These are phyloP conservation scores for Nemania sp. DNA, from an alignment of 2,329 filamentous ascomycete species.

Conservation along the genomic window DNA sequence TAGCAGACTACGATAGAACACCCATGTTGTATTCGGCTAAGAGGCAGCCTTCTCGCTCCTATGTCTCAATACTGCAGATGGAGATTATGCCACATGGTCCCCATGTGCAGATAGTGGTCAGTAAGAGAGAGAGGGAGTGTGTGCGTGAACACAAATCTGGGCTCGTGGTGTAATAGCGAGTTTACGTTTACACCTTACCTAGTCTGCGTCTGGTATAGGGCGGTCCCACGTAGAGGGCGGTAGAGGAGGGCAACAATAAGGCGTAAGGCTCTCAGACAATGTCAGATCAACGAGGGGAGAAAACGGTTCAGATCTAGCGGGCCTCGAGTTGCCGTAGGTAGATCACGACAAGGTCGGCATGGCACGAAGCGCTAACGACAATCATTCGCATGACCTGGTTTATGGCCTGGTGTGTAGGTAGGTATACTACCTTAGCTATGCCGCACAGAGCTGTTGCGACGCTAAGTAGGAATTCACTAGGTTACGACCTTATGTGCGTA, in stretches of 20 bases:
- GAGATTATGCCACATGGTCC: not conserved
- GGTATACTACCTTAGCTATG: too few species aligned
- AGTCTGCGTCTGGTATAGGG: not conserved
- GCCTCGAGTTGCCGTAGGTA: too few species aligned
- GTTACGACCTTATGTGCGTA: too few species aligned
- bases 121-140: not conserved
- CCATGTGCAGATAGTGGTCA: not conserved
- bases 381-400: too few species aligned
- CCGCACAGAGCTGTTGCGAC: slow-evolving; percentile 2
- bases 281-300: slow-evolving; percentile 5
- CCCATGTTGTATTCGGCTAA: not conserved
- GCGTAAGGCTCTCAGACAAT: not conserved
- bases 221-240: not conserved
- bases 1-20: not conserved
- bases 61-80: not conserved
- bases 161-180: not conserved
- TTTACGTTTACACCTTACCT: not conserved
- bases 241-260: not conserved
- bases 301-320: slow-evolving; percentile 20
- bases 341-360: slow-evolving; percentile 13
- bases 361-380: slow-evolving; percentile 9
- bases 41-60: not conserved
- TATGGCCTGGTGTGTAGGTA: too few species aligned
- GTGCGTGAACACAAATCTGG: not conserved
- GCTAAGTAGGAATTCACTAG: too few species aligned